Evolutionary conservation across 1,139 yeast genomes (phyloP).

Genomic region (Taiozyma sp.): DNA sequence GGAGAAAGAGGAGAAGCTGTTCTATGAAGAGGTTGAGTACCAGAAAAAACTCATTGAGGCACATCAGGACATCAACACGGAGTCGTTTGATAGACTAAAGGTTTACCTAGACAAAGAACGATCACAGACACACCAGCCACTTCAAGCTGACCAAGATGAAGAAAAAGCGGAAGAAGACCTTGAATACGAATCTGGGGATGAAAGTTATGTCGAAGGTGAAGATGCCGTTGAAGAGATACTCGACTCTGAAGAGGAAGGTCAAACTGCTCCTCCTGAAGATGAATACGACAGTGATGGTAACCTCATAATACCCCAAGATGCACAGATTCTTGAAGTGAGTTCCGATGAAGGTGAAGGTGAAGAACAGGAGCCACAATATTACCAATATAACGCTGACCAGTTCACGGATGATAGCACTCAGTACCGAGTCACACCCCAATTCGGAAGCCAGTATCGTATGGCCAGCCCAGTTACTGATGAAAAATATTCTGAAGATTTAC

Average conservation of each 20-base stretch:
- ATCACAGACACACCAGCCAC: background rate
- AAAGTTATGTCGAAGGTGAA: background rate
- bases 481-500: background rate
- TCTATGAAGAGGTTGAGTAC: conserved; percentile 30
- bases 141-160: background rate
- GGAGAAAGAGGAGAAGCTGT: conserved; percentile 33
- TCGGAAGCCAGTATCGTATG: conserved; percentile 10
- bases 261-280: conserved; percentile 2
- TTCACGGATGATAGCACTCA: conserved; percentile 4
- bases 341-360: conserved; percentile 6
- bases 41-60: conserved; percentile 30
- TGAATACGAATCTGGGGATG: background rate
- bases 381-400: conserved; percentile 2
- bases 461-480: background rate
- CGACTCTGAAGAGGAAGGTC: conserved; percentile 3
- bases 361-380: conserved; percentile 10
- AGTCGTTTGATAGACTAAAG: conserved; percentile 38
- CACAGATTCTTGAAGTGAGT: conserved; percentile 9
- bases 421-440: conserved; percentile 13
- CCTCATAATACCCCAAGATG: conserved; percentile 7
- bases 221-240: background rate
- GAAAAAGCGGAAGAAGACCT: conserved; percentile 1
- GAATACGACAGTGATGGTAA: conserved; percentile 8
- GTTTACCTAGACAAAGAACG: conserved; percentile 20
- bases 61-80: conserved; percentile 32